Percentiles rank a stretch among this genome's conserved stretches.
Evolutionary conservation across 2,329 filamentous ascomycete species (phyloP).

Genomic region (Stachybotrys chartarum): DNA sequence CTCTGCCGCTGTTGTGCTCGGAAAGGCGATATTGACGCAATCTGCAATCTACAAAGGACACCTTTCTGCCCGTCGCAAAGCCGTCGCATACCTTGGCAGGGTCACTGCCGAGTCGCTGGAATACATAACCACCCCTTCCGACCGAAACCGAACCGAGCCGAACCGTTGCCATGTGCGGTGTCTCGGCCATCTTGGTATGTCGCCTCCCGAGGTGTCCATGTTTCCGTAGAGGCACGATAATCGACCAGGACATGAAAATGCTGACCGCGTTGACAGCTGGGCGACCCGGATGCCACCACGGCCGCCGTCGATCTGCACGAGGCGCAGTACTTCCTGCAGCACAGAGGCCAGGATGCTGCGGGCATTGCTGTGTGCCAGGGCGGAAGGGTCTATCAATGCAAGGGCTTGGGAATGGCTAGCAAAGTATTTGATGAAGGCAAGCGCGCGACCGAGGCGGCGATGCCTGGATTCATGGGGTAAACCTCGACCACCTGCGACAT

Average conservation of each 20-base stretch:
- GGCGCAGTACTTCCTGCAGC: slow-evolving; percentile 62
- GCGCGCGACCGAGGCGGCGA: slow-evolving; percentile 41
- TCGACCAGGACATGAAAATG: neutral
- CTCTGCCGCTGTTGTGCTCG: neutral
- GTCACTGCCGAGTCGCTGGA: neutral
- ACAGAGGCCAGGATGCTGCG: slow-evolving; percentile 76
- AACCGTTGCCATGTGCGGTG: slow-evolving; percentile 3
- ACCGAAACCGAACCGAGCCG: neutral
- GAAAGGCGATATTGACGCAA: neutral
- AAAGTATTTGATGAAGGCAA: slow-evolving; percentile 73
- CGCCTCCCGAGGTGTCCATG: neutral
- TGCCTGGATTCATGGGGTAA: slow-evolving; percentile 68
- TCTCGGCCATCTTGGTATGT: slow-evolving; percentile 4
- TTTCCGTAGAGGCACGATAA: neutral
- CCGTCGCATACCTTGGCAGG: neutral
- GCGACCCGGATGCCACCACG: slow-evolving; percentile 23
- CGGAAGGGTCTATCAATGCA: slow-evolving; percentile 80
- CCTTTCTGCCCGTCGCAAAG: neutral
- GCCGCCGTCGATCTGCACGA: slow-evolving; percentile 64
- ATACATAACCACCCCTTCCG: neutral
- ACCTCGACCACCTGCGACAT: neutral
- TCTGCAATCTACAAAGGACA: neutral
- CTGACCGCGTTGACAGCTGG: slow-evolving; percentile 14
- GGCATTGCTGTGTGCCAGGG: slow-evolving; percentile 74
- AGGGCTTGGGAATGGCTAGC: slow-evolving; percentile 73